Percentiles rank a stretch among this genome's conserved stretches.
phyloP scores from a whole-genome alignment of 768 basidiomycete genomes.

The Pleurotus sapidus region DNA sequence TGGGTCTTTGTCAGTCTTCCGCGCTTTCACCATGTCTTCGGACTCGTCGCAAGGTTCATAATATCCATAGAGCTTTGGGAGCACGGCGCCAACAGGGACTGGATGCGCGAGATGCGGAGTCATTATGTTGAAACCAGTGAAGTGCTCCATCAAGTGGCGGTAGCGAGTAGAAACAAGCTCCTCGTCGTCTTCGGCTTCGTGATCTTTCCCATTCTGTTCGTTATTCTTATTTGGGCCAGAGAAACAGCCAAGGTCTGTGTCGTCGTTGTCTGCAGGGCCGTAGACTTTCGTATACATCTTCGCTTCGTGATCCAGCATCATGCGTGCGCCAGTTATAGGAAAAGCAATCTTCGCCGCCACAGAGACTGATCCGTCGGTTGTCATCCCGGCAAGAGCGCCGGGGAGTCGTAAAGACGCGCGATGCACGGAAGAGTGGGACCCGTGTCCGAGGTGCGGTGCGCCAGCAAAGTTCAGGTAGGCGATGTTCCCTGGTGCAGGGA shows the following conservation, averaged over 20 bases:
- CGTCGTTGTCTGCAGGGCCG: background rate
- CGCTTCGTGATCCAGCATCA: constrained; percentile 28
- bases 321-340: constrained; percentile 18
- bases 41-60: constrained; percentile 26
- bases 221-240: background rate
- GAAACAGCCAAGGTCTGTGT: background rate
- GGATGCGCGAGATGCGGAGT: constrained; percentile 19
- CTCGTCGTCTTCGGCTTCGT: background rate
- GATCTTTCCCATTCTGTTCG: background rate
- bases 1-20: background rate
- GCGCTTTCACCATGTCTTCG: background rate
- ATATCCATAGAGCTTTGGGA: constrained; percentile 51
- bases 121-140: constrained; percentile 30
- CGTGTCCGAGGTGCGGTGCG: constrained; percentile 16
- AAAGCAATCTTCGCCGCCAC: constrained; percentile 36
- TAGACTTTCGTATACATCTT: constrained; percentile 25
- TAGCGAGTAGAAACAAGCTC: constrained; percentile 11
- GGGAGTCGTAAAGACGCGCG: constrained; percentile 37
- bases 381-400: constrained; percentile 17
- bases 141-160: constrained; percentile 28
- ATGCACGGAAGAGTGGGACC: constrained; percentile 30
- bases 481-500: background rate
- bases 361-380: constrained; percentile 20
- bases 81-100: constrained; percentile 36
- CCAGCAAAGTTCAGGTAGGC: constrained; percentile 16